Evolutionary conservation across 495 filamentous ascomycete genomes (phyloP), one percentile per base, ranked within the genome.

Genomic region (Cladorrhinum samala): DNA sequence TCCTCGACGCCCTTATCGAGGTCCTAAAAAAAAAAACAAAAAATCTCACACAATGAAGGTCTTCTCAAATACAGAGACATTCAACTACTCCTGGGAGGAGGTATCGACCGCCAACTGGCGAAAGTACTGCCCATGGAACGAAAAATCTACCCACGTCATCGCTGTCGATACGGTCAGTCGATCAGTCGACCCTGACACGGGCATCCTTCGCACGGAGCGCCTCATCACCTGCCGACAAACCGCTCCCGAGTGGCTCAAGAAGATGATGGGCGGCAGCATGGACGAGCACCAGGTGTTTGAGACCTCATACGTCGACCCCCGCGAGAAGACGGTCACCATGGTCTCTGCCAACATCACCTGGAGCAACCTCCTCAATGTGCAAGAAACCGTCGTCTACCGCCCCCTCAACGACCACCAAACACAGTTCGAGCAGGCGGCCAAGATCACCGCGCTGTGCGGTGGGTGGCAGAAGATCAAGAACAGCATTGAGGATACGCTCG

Each of bases 91-190:
- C 21, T 98, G 93, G 92, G 86, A 91, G 59, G 94, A 96, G 69
- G 94, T 97, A 30, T 95, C 91, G n/a, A 89, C 89, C n/a, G 89
- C 87, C 60, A 98, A 97, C 79, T 98, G 93, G 93, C 84, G 84
- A 46, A 98, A 98, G 71, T 98, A 98, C 75, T 94, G 88, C 68
- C 90, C 91, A 27, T 96, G 93, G 93, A 98, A 98, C 73, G 83
- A 96, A 58, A 91, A 94, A 69, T 88, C 85, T 1, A 87, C 88
- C 23, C 93, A 98, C 68, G 93, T 98, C 43, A 78, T 95, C 50
- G 90, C 88, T 57, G 94, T 97, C 54, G 93, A 98, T 72, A 97
- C 92, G 3, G 67, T 98, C 51, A 85, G 83, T 38, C 84, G 94
- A 36, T 67, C 64, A n/a, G 79, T 97, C 48, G 93, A 98, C 62